Base-by-base conservation (phyloP, 768 basidiomycete species). In the Leccinum incarnatum region DNA sequence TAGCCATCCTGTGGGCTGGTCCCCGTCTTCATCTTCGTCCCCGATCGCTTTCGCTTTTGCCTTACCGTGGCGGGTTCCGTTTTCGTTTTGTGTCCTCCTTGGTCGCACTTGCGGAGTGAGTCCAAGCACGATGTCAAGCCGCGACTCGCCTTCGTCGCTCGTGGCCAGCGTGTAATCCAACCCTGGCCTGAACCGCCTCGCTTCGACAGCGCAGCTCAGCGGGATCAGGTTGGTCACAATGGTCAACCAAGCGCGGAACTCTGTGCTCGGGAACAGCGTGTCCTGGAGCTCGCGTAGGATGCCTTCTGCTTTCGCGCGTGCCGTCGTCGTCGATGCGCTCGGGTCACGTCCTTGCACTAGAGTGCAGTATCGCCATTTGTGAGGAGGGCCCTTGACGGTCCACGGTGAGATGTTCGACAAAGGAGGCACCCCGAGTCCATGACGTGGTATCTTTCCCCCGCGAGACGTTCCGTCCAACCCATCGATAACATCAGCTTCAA, bases 131-230 rank as follows among this genome's bases (percentile, higher is more conserved):
- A 91, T 86, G 71, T 98, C 96, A 65, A 98, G 74, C 61, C 91
- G 77, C 54, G 88, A 85, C 69, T 94, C 92, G 53, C 77, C 85
- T 64, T 88, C 86, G 65, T 93, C 88, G 66, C 88, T 89, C 65
- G 91, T 90, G 53, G 96, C 96, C 2, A 98, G 83, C 46, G 95
- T 95, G 71, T 98, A 98, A 72, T 97, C 96, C 65, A 98, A 76
- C 2, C 95, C 96, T 1, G 94, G 93, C 58, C 95, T 78, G 74
- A 98, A 95, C 55, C 96, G 78, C 65, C 96, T 78, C 51, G 92
- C 93, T 75, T 93, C 88, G n/a, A 84, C 83, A 12, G 81, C 72
- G 73, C 89, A 83, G 45, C 84, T 79, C 67, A 91, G 73, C 21
- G 93, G 90, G 56, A 95, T 77, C 59, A 96, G 67, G 32, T 79